phyloP scores from a whole-genome alignment of 208 protist genomes.

The Leishmania martiniquensis region DNA sequence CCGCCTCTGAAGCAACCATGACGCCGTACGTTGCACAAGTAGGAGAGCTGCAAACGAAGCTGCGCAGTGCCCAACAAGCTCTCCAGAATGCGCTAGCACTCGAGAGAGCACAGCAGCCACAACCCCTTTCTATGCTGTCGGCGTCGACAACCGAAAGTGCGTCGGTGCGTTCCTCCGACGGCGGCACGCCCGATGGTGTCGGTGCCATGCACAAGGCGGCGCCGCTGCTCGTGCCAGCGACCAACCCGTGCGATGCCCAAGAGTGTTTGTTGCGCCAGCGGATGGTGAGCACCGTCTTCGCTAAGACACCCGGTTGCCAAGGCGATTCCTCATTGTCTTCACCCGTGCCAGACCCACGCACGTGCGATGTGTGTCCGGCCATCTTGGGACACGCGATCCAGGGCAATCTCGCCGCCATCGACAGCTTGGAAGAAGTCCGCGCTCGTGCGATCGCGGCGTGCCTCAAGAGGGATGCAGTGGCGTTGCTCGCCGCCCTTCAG shows the following conservation, averaged over 20 bases:
- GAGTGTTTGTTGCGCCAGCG: constrained; percentile 19
- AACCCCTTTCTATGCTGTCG: neutral
- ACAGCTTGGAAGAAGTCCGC: constrained; percentile 39
- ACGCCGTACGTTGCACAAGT: constrained; percentile 10
- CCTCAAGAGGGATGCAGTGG: constrained; percentile 43
- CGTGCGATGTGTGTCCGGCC: constrained; percentile 43
- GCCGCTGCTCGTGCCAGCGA: neutral
- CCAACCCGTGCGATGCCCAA: constrained; percentile 13
- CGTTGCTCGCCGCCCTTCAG: constrained; percentile 48
- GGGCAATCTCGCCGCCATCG: constrained; percentile 49
- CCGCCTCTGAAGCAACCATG: neutral
- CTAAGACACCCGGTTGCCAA: neutral
- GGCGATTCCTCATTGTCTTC: neutral
- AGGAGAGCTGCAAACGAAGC: neutral
- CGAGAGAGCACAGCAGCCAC: neutral
- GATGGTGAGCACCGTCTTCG: constrained; percentile 1
- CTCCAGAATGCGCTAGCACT: neutral
- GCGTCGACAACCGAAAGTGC: neutral
- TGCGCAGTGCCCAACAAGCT: neutral
- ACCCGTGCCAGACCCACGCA: neutral
- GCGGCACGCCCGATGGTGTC: neutral
- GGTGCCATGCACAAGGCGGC: neutral
- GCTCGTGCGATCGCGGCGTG: constrained; percentile 57
- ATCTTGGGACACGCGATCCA: constrained; percentile 47
- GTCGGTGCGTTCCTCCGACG: neutral